Conservation (phyloP, 495 filamentous ascomycete genomes). For the Tuber umbilicatum region DNA sequence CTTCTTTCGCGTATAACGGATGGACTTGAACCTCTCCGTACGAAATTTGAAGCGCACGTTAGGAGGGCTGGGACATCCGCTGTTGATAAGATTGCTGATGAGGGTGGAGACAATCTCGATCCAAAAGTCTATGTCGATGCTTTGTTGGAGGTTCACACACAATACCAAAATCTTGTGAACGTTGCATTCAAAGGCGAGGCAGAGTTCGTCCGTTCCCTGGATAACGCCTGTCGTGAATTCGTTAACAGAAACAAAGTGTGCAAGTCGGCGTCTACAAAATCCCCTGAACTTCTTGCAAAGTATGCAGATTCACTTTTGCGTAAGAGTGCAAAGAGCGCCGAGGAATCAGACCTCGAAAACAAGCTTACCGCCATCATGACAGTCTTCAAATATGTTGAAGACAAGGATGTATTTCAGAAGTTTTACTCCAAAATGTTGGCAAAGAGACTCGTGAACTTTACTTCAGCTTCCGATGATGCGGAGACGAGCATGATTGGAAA, state of each 20-base stretch:
- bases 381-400: constrained; percentile 99
- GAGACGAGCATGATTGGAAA: constrained; percentile 99
- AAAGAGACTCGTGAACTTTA: constrained; percentile 87
- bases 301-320: constrained; percentile 92
- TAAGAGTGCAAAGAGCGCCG: constrained; percentile 81
- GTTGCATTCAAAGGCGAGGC: constrained; percentile 90
- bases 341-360: constrained; percentile 87
- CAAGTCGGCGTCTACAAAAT: constrained; percentile 82
- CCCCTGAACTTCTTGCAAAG: constrained; percentile 88
- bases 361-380: constrained; percentile 96
- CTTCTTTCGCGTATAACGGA: constrained; percentile 85
- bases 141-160: constrained; percentile 83
- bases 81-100: constrained; percentile 82
- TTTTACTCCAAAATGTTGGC: constrained; percentile 97
- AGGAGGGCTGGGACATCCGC: constrained; percentile 78
- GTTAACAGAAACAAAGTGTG: constrained; percentile 96
- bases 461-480: constrained; percentile 90
- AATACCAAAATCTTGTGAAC: constrained; percentile 86
- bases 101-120: constrained; percentile 76
- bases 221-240: constrained; percentile 96
- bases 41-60: constrained; percentile 87
- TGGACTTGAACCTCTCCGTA: constrained; percentile 80
- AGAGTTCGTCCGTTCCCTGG: constrained; percentile 91
- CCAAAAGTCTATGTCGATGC: constrained; percentile 96
- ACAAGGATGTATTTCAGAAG: constrained; percentile 99